Evolutionary conservation across 371 early-diverging fungal species (phyloP).

Genomic region (Mucor irregularis): DNA sequence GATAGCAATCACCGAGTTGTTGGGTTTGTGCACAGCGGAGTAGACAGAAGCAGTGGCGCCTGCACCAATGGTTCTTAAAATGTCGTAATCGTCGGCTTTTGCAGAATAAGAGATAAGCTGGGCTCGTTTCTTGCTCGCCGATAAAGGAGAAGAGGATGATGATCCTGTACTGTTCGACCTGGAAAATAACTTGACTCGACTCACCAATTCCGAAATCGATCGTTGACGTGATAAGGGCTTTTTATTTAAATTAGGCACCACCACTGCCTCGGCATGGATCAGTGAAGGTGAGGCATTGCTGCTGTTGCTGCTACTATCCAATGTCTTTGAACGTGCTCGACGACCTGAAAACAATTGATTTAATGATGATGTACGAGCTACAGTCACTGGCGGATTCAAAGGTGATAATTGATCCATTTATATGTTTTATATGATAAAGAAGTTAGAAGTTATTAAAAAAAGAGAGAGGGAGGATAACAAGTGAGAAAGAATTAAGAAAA

Average conservation of each 20-base stretch:
- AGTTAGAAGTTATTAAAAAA: too few species aligned
- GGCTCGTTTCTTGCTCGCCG: not conserved
- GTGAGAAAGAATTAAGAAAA: too few species aligned
- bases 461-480: too few species aligned
- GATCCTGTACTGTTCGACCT: conserved; percentile 1
- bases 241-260: too few species aligned
- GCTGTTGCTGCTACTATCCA: conserved; percentile 2
- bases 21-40: conserved; percentile 36
- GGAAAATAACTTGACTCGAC: conserved; percentile 11
- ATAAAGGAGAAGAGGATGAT: not conserved
- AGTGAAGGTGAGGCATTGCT: not conserved
- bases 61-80: conserved; percentile 26
- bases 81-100: conserved; percentile 23
- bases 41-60: conserved; percentile 49
- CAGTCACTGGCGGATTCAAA: conserved; percentile 2
- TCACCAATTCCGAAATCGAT: conserved; percentile 27
- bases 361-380: conserved; percentile 15
- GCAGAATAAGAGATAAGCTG: conserved; percentile 23
- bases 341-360: conserved; percentile 19
- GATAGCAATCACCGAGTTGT: conserved; percentile 35
- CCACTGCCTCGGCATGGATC: too few species aligned
- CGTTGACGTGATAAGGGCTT: conserved; percentile 22
- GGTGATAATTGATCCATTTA: conserved; percentile 9
- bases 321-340: conserved; percentile 17
- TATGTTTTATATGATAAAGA: too few species aligned